These are phyloP conservation scores for Pseudogymnoascus sp. DNA, from an alignment of 2,329 filamentous ascomycete genomes.

Conservation along the genomic window DNA sequence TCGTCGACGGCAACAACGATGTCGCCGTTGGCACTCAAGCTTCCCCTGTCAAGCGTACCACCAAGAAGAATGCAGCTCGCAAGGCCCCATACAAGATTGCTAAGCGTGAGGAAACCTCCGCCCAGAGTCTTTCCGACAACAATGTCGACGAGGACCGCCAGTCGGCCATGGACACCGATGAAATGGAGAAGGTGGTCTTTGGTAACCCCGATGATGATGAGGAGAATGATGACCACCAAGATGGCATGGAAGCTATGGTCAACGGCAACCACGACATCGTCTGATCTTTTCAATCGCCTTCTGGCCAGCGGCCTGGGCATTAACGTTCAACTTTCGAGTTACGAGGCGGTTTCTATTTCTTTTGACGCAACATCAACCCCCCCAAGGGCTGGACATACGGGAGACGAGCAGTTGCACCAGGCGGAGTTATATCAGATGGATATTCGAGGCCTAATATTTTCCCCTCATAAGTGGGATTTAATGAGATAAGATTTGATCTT, in stretches of 20 bases:
- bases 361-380: background rate
- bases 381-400: background rate
- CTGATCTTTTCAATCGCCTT: background rate
- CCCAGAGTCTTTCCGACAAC: background rate
- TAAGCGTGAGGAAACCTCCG: conserved; percentile 3
- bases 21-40: background rate
- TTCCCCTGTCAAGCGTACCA: background rate
- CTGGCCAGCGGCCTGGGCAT: background rate
- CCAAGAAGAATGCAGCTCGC: conserved; percentile 11
- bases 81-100: conserved; percentile 13
- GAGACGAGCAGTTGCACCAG: background rate
- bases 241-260: background rate
- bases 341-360: background rate
- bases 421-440: background rate
- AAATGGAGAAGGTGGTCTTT: background rate
- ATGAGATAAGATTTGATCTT: background rate
- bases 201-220: background rate
- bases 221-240: background rate
- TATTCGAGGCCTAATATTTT: background rate
- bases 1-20: conserved; percentile 10
- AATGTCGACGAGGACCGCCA: background rate
- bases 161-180: background rate
- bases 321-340: background rate
- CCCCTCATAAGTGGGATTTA: background rate
- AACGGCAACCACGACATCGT: background rate